Evolutionary conservation across 306 rosid species (phyloP).

Genomic region (Cucumis melo): DNA sequence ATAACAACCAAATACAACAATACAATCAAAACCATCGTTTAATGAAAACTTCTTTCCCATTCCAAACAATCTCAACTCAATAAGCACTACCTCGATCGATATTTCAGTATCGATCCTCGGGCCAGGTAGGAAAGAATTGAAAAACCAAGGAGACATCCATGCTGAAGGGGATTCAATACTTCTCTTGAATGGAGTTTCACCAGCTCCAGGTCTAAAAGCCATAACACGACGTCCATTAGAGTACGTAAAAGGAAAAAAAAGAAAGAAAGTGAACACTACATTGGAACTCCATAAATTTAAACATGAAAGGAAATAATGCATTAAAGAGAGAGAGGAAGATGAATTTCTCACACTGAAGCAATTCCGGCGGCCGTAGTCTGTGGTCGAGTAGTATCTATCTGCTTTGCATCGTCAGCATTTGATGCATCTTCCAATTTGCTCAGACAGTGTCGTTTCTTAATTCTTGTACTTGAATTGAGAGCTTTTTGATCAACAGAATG

Average conservation of each 20-base stretch:
- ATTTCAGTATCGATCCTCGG: slow-evolving; percentile 80
- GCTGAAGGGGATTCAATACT: slow-evolving; percentile 93
- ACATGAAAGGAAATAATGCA: not conserved
- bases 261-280: not conserved
- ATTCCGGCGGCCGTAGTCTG: slow-evolving; percentile 27
- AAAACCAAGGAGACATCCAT: slow-evolving; percentile 97
- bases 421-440: slow-evolving; percentile 21
- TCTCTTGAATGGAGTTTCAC: slow-evolving; percentile 74
- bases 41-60: not conserved
- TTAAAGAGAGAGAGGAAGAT: not conserved
- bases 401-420: slow-evolving; percentile 24
- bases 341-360: slow-evolving; percentile 48
- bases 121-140: slow-evolving; percentile 60
- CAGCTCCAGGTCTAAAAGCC: slow-evolving; percentile 50
- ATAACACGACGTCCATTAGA: slow-evolving; percentile 6
- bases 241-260: not conserved
- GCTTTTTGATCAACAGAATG: slow-evolving; percentile 38
- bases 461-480: slow-evolving; percentile 22
- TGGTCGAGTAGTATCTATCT: slow-evolving; percentile 20
- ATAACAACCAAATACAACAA: not conserved
- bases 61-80: not conserved
- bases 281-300: not conserved
- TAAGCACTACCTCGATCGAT: slow-evolving; percentile 70
- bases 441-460: slow-evolving; percentile 22
- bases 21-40: not conserved